phyloP scores from a whole-genome alignment of 176 grass and related monocot species.

The Areca catechu region DNA sequence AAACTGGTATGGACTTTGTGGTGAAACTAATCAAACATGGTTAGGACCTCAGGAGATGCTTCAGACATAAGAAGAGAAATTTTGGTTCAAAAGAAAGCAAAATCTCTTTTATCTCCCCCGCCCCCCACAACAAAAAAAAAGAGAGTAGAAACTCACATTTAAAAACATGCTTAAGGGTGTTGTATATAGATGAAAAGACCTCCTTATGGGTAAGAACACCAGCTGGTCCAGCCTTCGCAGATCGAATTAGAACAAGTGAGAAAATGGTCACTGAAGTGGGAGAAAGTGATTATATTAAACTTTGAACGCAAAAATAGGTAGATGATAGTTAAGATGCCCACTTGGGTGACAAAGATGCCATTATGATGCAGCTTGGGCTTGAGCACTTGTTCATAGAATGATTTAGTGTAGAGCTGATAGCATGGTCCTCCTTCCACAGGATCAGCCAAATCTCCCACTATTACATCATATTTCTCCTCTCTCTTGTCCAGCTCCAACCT shows the following conservation, averaged over 20 bases:
- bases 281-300: no score
- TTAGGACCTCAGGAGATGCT: no score
- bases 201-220: conserved; percentile 18
- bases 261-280: no score
- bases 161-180: conserved; percentile 32
- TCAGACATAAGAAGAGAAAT: neutral
- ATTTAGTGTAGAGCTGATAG: conserved; percentile 24
- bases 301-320: no score
- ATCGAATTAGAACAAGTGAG: no score
- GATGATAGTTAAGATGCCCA: neutral
- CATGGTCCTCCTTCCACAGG: conserved; percentile 19
- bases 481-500: conserved; percentile 21
- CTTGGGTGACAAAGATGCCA: conserved; percentile 22
- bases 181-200: conserved; percentile 38
- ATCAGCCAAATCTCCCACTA: conserved; percentile 18
- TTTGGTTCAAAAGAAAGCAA: neutral
- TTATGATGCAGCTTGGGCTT: conserved; percentile 15
- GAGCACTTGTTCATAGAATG: conserved; percentile 20
- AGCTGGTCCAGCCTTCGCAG: conserved; percentile 10
- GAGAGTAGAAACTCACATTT: conserved; percentile 3
- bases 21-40: no score
- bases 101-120: neutral
- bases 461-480: conserved; percentile 13
- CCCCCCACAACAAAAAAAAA: neutral
- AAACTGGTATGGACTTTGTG: no score